Percentiles rank a stretch among this genome's conserved stretches.
These are phyloP conservation scores for Trichoderma guizhouense DNA, from an alignment of 2,329 filamentous ascomycete genomes.

Conservation along the genomic window DNA sequence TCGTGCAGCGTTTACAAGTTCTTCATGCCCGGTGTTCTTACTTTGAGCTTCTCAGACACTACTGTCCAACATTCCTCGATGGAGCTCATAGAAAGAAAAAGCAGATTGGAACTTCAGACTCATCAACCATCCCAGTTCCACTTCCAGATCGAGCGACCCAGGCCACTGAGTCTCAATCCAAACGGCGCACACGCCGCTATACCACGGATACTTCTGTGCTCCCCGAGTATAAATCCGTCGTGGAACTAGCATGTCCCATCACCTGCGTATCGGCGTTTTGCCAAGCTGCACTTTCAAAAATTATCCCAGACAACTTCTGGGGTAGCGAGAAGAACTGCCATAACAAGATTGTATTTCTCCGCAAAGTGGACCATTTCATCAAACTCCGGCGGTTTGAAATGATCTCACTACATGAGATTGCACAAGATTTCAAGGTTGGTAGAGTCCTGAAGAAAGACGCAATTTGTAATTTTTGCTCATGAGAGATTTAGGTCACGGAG, in stretches of 20 bases:
- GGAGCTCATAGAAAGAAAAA: neutral
- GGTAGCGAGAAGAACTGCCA: slow-evolving; percentile 51
- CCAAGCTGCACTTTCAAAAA: slow-evolving; percentile 65
- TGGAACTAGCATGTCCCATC: slow-evolving; percentile 64
- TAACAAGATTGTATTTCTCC: slow-evolving; percentile 63
- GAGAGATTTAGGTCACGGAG: slow-evolving; percentile 52
- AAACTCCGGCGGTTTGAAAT: slow-evolving; percentile 75
- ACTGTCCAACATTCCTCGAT: slow-evolving; percentile 61
- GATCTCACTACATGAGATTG: slow-evolving; percentile 72
- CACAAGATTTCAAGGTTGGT: slow-evolving; percentile 66
- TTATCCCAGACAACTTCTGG: slow-evolving; percentile 76
- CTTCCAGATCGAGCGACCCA: neutral
- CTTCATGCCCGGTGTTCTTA: slow-evolving; percentile 77
- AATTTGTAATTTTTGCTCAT: neutral
- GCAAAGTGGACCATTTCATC: slow-evolving; percentile 74
- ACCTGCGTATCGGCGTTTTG: slow-evolving; percentile 82
- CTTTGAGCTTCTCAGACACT: slow-evolving; percentile 69
- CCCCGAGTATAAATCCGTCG: slow-evolving; percentile 44
- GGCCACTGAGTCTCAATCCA: neutral
- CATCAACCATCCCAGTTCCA: neutral
- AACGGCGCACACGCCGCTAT: slow-evolving; percentile 10
- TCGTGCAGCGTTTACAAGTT: slow-evolving; percentile 67
- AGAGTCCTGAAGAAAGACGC: neutral
- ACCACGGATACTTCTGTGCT: neutral
- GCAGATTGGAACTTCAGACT: neutral